Evolutionary conservation across 371 early-diverging fungal genomes (phyloP), one percentile per base, ranked within the genome.

Genomic region (Mortierella sp.): DNA sequence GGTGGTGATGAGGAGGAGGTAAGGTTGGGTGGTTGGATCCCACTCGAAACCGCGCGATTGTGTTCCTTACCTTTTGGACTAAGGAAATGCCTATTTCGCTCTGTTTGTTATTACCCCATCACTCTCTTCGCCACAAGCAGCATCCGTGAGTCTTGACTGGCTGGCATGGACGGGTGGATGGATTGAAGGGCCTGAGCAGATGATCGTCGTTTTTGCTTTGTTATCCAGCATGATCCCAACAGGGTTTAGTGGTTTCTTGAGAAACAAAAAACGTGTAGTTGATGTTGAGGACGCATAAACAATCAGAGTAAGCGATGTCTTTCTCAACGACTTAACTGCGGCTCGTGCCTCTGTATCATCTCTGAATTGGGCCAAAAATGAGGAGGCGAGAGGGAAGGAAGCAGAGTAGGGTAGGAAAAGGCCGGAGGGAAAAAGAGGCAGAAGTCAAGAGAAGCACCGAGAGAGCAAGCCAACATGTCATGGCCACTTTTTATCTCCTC

Each of bases 251-350:
- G 10, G 37, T 34, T 61, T 37, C 61, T 58, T 34, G 61, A 61
- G 61, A 61, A n/a, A n/a, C n/a, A n/a, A n/a, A 34, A 61, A 61
- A 61, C 61, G 61, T 61, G 61, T 4, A 31, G 55, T 31, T 47
- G 16, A 47, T 47, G 5, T 50, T 50, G 34, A 19, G 16, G 16
- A 22, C 19, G 9, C 22, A n/a, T n/a, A n/a, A n/a, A n/a, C n/a
- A n/a, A n/a, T n/a, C n/a, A n/a, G n/a, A n/a, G n/a, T n/a, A n/a
- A n/a, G n/a, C n/a, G n/a, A n/a, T 34, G 34, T 39, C 9, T 37
- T 34, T 61, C 58, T 55, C 61, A 34, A 4, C 39, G 34, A 34
- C 6, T n/a, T n/a, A 58, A 58, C 34, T 2, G 37, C 61, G 8
- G 39, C 61, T 61, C 61, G 61, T 61, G 61, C 39, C 34, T 22